Conservation (phyloP, 768 basidiomycete genomes). For the Lactarius indigo region DNA sequence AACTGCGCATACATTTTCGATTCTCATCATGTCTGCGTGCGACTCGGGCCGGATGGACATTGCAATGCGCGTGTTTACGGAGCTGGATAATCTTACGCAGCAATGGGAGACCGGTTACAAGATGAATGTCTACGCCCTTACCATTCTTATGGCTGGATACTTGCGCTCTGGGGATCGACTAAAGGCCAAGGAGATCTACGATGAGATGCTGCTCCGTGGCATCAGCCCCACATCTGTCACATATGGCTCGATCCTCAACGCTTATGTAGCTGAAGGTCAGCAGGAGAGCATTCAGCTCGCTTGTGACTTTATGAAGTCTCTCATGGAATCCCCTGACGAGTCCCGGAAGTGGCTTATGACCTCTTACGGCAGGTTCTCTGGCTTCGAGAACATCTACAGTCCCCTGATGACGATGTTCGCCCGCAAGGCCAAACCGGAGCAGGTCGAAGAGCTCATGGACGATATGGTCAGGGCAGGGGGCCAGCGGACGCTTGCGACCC, state of each 20-base stretch:
- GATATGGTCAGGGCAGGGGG: slow-evolving; percentile 53
- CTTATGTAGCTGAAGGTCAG: slow-evolving; percentile 51
- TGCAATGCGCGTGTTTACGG: slow-evolving; percentile 61
- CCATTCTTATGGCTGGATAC: slow-evolving; percentile 73
- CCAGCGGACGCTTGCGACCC: slow-evolving; percentile 52
- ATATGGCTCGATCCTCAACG: slow-evolving; percentile 60
- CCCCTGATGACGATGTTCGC: slow-evolving; percentile 59
- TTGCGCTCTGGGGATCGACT: slow-evolving; percentile 50
- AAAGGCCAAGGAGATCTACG: slow-evolving; percentile 61
- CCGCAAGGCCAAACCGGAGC: slow-evolving; percentile 40
- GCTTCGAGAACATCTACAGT: slow-evolving; percentile 53
- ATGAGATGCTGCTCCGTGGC: slow-evolving; percentile 64
- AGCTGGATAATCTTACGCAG: slow-evolving; percentile 55
- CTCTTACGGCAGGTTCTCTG: slow-evolving; percentile 38
- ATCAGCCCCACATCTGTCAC: slow-evolving; percentile 68
- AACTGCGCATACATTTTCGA: slow-evolving; percentile 60
- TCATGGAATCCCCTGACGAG: slow-evolving; percentile 39
- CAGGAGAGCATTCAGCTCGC: slow-evolving; percentile 55
- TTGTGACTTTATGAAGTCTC: slow-evolving; percentile 56
- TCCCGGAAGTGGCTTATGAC: slow-evolving; percentile 40
- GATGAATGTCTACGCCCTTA: slow-evolving; percentile 59
- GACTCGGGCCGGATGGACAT: slow-evolving; percentile 61
- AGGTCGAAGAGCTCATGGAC: slow-evolving; percentile 56
- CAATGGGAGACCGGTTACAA: slow-evolving; percentile 38
- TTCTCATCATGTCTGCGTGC: slow-evolving; percentile 78